Conservation (phyloP, 345 rosid species). For the Streptanthus diversifolius region DNA sequence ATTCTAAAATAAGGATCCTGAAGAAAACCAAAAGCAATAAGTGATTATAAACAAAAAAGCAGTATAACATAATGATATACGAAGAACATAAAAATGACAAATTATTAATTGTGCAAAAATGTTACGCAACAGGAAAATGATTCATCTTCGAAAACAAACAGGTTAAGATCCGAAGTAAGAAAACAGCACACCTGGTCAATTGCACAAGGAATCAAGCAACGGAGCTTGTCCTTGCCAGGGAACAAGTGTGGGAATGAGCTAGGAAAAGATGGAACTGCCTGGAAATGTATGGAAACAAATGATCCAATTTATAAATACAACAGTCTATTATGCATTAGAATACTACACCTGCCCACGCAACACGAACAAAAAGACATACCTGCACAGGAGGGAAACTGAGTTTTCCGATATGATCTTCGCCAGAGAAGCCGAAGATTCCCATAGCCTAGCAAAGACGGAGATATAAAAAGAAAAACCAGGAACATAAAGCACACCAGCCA, state of each 20-base stretch:
- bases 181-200: slow-evolving; percentile 74
- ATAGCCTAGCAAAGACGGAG: slow-evolving; percentile 46
- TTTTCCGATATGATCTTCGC: slow-evolving; percentile 96
- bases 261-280: slow-evolving; percentile 97
- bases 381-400: slow-evolving; percentile 90
- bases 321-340: not conserved
- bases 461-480: slow-evolving; percentile 3
- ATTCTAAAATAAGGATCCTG: slow-evolving; percentile 99
- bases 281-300: slow-evolving; percentile 20
- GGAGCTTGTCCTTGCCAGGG: slow-evolving; percentile 62
- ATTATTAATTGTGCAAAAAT: too few relatives aligned
- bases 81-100: not conserved
- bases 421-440: slow-evolving; percentile 87
- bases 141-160: not conserved
- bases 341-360: not conserved
- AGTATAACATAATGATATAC: not conserved
- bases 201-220: slow-evolving; percentile 94
- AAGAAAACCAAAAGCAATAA: slow-evolving; percentile 16
- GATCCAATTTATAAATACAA: not conserved
- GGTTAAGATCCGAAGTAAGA: not conserved
- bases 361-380: slow-evolving; percentile 40
- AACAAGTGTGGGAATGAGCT: slow-evolving; percentile 89
- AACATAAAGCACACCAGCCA: not conserved
- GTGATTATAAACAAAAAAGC: not conserved
- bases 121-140: not conserved